A percentile compares a stretch with the other conserved stretches of the same genome.
Evolutionary conservation across 306 rosid species (phyloP).

Genomic region (Acacia confusa): DNA sequence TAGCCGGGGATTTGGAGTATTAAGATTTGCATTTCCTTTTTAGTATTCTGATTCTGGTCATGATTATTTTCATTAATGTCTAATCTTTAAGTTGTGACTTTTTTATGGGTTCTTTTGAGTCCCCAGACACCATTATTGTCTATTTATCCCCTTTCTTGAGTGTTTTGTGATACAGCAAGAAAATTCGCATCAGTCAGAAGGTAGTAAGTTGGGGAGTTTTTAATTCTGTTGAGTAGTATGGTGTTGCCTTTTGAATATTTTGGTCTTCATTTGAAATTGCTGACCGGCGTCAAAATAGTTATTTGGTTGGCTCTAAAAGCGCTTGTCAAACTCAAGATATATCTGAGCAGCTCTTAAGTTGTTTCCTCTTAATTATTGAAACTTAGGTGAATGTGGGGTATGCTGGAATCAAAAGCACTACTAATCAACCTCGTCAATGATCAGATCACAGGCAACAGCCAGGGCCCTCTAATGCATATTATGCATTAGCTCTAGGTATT

Average conservation of each 20-base stretch:
- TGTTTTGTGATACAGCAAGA: conserved; percentile 53
- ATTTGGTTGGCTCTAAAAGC: neutral
- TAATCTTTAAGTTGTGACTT: neutral
- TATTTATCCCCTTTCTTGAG: neutral
- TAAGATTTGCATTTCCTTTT: neutral
- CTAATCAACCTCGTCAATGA: conserved; percentile 50
- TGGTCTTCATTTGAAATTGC: neutral
- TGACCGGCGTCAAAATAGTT: neutral
- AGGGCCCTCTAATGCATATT: conserved; percentile 43
- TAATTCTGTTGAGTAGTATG: neutral
- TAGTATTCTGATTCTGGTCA: neutral
- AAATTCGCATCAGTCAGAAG: conserved; percentile 70
- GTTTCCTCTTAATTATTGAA: neutral
- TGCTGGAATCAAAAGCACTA: conserved; percentile 52
- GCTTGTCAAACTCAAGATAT: neutral
- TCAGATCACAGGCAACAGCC: conserved; percentile 39
- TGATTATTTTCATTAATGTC: neutral
- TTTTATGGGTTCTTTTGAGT: neutral
- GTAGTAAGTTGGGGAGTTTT: conserved; percentile 45
- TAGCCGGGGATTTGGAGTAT: neutral
- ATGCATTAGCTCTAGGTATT: conserved; percentile 73
- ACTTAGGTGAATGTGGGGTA: conserved; percentile 68
- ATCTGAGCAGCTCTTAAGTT: neutral
- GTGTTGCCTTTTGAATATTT: neutral
- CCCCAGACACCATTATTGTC: neutral